Percentiles rank a stretch among this genome's conserved stretches.
phyloP scores from a whole-genome alignment of 2,329 filamentous ascomycete species.

The Fusarium sp. region DNA sequence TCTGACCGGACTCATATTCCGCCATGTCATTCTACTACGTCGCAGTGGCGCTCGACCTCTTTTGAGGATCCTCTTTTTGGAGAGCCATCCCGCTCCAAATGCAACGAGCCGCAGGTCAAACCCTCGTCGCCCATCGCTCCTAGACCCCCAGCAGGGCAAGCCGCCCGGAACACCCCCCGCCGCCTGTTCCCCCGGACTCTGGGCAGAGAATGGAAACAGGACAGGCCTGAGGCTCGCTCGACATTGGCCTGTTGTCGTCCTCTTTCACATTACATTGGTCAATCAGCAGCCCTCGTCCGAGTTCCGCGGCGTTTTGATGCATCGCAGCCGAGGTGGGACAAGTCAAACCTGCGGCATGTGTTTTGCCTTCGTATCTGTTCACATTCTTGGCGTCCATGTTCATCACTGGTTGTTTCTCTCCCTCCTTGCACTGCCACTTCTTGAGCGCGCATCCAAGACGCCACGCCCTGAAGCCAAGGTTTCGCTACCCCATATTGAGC shows the following conservation, averaged over 20 bases:
- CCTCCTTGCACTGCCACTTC: conserved; percentile 33
- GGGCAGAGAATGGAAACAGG: conserved; percentile 12
- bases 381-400: background rate
- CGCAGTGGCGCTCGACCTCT: conserved; percentile 4
- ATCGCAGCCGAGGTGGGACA: conserved; percentile 31
- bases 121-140: conserved; percentile 11
- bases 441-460: conserved; percentile 18
- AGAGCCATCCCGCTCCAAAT: conserved; percentile 15
- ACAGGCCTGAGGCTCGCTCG: conserved; percentile 17
- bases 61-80: background rate
- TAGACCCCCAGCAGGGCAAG: background rate
- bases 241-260: conserved; percentile 22
- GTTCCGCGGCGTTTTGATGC: conserved; percentile 18
- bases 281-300: conserved; percentile 12
- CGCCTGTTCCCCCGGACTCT: conserved; percentile 24
- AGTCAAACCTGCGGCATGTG: conserved; percentile 31
- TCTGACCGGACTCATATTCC: background rate
- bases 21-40: background rate
- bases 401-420: background rate
- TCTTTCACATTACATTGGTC: conserved; percentile 16
- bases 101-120: conserved; percentile 31
- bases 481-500: conserved; percentile 33
- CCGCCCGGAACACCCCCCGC: conserved; percentile 22
- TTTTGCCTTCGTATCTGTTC: conserved; percentile 8
- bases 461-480: conserved; percentile 40